Conservation (phyloP, 495 filamentous ascomycete genomes). For the Ascobolus immersus region DNA sequence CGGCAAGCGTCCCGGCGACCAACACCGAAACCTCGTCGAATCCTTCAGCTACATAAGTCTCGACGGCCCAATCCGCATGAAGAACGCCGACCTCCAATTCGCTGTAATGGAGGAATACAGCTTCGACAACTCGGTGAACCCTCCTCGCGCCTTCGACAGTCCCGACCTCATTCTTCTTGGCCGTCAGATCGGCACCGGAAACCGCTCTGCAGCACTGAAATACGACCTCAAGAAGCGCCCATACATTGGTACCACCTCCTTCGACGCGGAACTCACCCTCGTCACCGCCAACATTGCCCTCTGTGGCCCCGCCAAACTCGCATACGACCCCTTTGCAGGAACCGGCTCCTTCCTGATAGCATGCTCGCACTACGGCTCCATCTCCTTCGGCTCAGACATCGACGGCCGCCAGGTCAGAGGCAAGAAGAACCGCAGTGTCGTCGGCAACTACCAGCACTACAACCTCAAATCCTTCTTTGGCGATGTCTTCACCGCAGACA, state of each 20-base stretch:
- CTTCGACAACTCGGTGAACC: conserved; percentile 17
- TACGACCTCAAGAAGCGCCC: conserved; percentile 77
- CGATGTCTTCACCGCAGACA: conserved; percentile 58
- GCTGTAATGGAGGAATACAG: conserved; percentile 57
- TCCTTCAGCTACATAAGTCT: conserved; percentile 58
- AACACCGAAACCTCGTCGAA: conserved; percentile 47
- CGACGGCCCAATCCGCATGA: conserved; percentile 47
- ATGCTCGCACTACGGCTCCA: conserved; percentile 66
- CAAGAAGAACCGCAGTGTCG: conserved; percentile 30
- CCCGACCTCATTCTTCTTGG: conserved; percentile 36
- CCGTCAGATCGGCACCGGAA: conserved; percentile 35
- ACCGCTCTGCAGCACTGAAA: conserved; percentile 37
- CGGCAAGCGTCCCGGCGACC: conserved; percentile 31
- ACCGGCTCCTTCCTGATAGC: conserved; percentile 77
- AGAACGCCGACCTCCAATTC: conserved; percentile 44
- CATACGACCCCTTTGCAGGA: conserved; percentile 86
- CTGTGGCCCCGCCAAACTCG: conserved; percentile 53
- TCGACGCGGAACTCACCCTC: conserved; percentile 84
- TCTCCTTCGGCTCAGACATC: conserved; percentile 66
- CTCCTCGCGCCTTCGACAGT: conserved; percentile 9
- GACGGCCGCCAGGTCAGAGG: conserved; percentile 71
- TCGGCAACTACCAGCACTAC: conserved; percentile 70
- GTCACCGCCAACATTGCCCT: conserved; percentile 78
- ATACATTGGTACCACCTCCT: conserved; percentile 87
- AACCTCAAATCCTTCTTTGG: conserved; percentile 34